phyloP scores from a whole-genome alignment of 2,329 filamentous ascomycete species.

The Penicillium italicum region DNA sequence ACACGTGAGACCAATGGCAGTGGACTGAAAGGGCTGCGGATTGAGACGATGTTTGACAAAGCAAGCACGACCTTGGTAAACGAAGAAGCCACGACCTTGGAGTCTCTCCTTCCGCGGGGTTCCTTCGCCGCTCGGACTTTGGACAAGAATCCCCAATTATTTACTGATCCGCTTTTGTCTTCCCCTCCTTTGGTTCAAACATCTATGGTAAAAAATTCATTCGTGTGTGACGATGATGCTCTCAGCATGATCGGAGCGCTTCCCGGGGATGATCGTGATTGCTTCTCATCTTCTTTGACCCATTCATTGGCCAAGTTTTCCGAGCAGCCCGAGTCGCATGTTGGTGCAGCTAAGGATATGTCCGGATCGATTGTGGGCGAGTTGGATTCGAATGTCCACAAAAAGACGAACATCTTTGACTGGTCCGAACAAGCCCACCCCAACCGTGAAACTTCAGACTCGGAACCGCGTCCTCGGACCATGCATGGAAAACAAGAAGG shows the following conservation, averaged over 20 bases:
- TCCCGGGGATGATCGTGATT: slow-evolving; percentile 22
- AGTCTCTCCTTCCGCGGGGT: slow-evolving; percentile 49
- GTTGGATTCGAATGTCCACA: slow-evolving; percentile 36
- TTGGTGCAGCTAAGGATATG: slow-evolving; percentile 1
- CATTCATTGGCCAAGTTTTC: slow-evolving; percentile 9
- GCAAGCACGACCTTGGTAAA: slow-evolving; percentile 38
- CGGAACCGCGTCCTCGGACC: slow-evolving; percentile 57
- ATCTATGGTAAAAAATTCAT: slow-evolving; percentile 17
- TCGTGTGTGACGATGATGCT: slow-evolving; percentile 26
- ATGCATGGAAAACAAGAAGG: slow-evolving; percentile 60
- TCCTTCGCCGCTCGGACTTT: slow-evolving; percentile 36
- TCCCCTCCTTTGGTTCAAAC: slow-evolving; percentile 14
- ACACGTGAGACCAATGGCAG: slow-evolving; percentile 55
- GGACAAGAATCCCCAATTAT: slow-evolving; percentile 21
- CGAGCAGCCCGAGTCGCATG: neutral
- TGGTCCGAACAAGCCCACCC: slow-evolving; percentile 59
- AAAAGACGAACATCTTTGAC: slow-evolving; percentile 58
- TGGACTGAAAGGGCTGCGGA: slow-evolving; percentile 54
- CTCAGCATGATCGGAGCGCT: slow-evolving; percentile 29
- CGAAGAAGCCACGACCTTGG: slow-evolving; percentile 44
- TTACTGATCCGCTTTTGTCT: slow-evolving; percentile 14
- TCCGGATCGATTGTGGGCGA: slow-evolving; percentile 13
- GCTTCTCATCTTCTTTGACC: slow-evolving; percentile 3
- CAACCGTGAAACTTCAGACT: slow-evolving; percentile 52
- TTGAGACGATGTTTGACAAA: slow-evolving; percentile 63